Evolutionary conservation across 2,329 filamentous ascomycete genomes (phyloP), one percentile per base, ranked within the genome.

Genomic region (Exophiala viscosa): DNA sequence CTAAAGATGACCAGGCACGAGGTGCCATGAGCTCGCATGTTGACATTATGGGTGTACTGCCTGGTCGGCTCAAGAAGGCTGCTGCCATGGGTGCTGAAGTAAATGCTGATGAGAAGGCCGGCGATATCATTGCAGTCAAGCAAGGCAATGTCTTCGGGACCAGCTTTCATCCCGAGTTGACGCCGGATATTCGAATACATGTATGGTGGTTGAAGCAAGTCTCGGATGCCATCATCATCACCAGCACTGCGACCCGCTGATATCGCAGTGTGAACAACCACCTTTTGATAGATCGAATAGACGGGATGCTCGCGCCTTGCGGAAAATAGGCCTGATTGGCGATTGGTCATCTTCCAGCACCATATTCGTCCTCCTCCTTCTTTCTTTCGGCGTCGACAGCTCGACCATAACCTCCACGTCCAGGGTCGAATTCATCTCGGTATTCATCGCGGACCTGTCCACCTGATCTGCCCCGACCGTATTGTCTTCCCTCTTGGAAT

Each of bases 371-470:
- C 62, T 81, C 79, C 58, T 81, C 78, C 62, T 71, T 81, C 61
- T 72, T 66, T 59, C 76, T 70, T 64, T 88, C 84, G 28, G 84
- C 80, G 60, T 84, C 82, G 54, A 90, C 78, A 51, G 88, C 88
- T 59, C 91, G 81, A 39, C 93, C 92, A 62, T 91, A 83, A 9
- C 93, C 93, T 62, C 93, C 93, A 63, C 93, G 82, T 13, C 93
- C 93, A 55, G 96, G 92, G 68, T 99, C 93, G 67, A 86, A 99
- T 74, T 99, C 93, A 70, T 96, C 90, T 41, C 93, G 84, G 73
- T 97, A 99, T 76, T 99, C 95, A 69, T 99, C 93, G 60, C 93
- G 84, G 58, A 99, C 93, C 74, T 99, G 93, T 3, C 93, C 93
- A 54, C 93, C 93, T 55, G 89, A 95, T 76, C 95, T 96, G 65